Evolutionary conservation across 176 grass and related monocot species (phyloP), one percentile per base, ranked within the genome.

Genomic region (Aegilops bicornis): DNA sequence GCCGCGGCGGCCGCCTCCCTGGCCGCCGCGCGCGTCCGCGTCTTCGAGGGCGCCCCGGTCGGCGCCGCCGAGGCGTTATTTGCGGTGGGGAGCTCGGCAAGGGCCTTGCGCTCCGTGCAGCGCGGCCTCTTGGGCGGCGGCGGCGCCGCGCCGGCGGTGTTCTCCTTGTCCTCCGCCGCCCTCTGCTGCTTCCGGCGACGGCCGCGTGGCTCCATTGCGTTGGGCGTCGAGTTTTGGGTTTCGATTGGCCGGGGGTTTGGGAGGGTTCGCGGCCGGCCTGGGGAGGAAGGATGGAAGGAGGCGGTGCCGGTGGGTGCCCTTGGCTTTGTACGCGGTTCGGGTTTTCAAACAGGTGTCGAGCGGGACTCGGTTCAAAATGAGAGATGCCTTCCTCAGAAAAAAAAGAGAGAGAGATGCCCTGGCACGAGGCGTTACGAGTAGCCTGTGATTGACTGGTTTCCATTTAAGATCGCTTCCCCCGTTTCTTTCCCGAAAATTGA

Each of bases 11-110:
- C 64, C 65, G 77, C 89, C 64, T 76, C 32, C 56, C 80, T 70
- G 23, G 79, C 89, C 58, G 47, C 84, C 84, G 66, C 64, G 33
- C 89, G 80, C 43, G 89, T 90, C 80, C 13, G 66, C 89, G 74
- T 84, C 74, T 74, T 90, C 25, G 66, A 11, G 58, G 42, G 42
- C 0, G 68, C 22, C 33, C 39, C 27, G 5, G 32, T 20, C 32
- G 8, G 13, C 24, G 50, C 16, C 40, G 56, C 73, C 9, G 42
- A 65, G 1, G 22, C 71, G 80, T 52, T 67, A 1, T 36, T 56
- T 12, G 79, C 33, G 48, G 48, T 62, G 31, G 89, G 84, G 65
- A 79, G 72, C 52, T 82, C 73, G 31, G 79, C 79, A 31, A 83
- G 84, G 65, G 84, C 84, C 79, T 47, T 87, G 84, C 74, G 79